Conservation (phyloP, 495 filamentous ascomycete species). For the Cairneyella variabilis region DNA sequence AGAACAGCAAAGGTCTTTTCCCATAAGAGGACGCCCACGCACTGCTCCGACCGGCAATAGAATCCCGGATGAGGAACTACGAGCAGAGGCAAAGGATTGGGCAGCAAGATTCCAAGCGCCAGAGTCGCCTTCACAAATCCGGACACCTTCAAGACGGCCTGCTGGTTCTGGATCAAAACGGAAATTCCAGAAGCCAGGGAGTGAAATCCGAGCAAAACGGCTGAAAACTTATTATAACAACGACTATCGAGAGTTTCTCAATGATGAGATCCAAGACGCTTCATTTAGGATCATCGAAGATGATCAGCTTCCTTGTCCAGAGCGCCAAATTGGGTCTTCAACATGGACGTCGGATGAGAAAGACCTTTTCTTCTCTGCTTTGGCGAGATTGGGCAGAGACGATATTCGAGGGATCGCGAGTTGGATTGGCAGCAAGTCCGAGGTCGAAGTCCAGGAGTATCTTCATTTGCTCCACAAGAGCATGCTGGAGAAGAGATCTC, state of each 20-base stretch:
- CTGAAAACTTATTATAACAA: conserved; percentile 37
- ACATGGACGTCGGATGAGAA: conserved; percentile 72
- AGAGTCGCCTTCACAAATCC: conserved; percentile 12
- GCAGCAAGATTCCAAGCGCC: conserved; percentile 19
- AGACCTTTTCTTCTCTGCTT: conserved; percentile 56
- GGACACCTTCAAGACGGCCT: conserved; percentile 3
- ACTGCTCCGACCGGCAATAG: too few species aligned
- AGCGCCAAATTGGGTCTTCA: conserved; percentile 62
- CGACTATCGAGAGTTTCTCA: conserved; percentile 57
- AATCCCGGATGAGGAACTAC: neutral
- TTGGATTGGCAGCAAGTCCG: conserved; percentile 66
- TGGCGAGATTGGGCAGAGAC: conserved; percentile 59
- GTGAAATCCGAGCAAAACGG: conserved; percentile 19
- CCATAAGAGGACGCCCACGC: too few species aligned
- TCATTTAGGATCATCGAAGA: conserved; percentile 27
- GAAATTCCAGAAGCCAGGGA: conserved; percentile 4
- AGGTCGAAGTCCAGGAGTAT: conserved; percentile 69
- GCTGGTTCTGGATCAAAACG: conserved; percentile 2
- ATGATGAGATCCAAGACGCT: conserved; percentile 46
- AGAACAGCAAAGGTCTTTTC: neutral
- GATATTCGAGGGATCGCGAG: conserved; percentile 56
- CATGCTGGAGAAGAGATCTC: conserved; percentile 26
- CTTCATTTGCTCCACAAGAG: conserved; percentile 55
- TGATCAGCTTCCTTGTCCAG: conserved; percentile 15
- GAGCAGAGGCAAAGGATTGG: conserved; percentile 12